Evolutionary conservation across 345 rosid species (phyloP), one percentile per base, ranked within the genome.

Genomic region (Citrus hindsii): DNA sequence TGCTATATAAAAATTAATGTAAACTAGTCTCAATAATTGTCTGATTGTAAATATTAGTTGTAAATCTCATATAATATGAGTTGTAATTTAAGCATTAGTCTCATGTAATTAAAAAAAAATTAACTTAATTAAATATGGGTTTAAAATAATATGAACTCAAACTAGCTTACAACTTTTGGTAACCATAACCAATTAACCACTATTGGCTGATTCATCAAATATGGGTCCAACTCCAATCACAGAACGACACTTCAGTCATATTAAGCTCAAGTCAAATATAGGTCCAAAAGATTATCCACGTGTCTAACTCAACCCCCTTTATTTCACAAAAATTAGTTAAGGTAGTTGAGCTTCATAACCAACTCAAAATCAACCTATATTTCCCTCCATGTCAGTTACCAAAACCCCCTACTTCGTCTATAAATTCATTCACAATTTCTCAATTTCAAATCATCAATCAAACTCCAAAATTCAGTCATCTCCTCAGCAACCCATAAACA

Each of bases 331-430:
- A 77, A 25, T 79, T 87, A 61, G 88, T 88, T 83, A 71, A 63
- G 82, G 92, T 84, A 48, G 93, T 82, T 87, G 87, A 89, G 72
- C 92, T 88, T 76, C 87, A 83, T 80, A 83, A 89, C 89, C 91
- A 85, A 85, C 87, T 85, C 73, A 77, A 75, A 51, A 35, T 76
- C 77, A 61, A 64, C 80, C 65, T 42, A 14, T 70, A 5, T 63
- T 69, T 67, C 81, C 80, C 85, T 78, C 79, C 73, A 78, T 24
- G 60, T 61, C 53, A 66, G 13, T 53, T 24, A 40, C 73, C 79
- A 42, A 67, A 72, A 9, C 69, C 21, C 18, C 38, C 1, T 18
- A 53, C 4, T 59, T 74, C 76, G 12, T 73, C 77, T 86, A 89
- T 88, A 85, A 86, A 87, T 79, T 67, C 59, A 48, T 56, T 46